Evolutionary conservation across 108 stramenopile genomes (phyloP), one percentile per base, ranked within the genome.

Genomic region (Conticribra weissflogii): DNA sequence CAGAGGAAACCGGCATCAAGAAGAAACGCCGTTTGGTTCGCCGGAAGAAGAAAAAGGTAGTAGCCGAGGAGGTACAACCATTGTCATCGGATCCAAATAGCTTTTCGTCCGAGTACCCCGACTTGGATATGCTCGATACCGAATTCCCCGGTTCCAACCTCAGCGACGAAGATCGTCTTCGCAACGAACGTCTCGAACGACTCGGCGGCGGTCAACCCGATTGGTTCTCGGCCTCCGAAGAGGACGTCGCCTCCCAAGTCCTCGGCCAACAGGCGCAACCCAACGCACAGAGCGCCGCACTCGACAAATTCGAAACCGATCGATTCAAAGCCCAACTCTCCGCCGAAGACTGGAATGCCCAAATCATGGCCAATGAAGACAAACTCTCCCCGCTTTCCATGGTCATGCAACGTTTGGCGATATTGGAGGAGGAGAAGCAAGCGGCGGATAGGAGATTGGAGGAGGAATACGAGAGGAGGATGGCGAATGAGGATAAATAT

Each of bases 371-470:
- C 30, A 89, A 89, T 47, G 83, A 82, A 54, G 92, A 91, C 21
- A 74, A 78, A 59, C 64, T 96, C 3, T 59, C 68, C 16, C 90
- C 95, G 19, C 56, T 95, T 21, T 77, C 89, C 53, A 72, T 70
- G 51, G 77, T 91, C 3, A 91, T 91, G 91, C 72, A 91, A 65
- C 81, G 81, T 28, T 66, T 96, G 36, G 92, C 92, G 3, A 54
- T 91, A 46, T 74, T 96, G 58, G 92, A 96, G 55, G 85, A 93
- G 54, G 95, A 96, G 77, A 91, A 87, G 67, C 63, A 70, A 18
- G 92, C 89, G 3, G 88, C 79, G 0, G 82, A 88, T 66, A 41
- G 36, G 33, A 73, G 88, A 16, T 71, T 96, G 63, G 86, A 93
- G 76, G 89, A 96, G 66, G 95, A 96, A 66, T 92, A 86, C 59